Base-by-base conservation (phyloP, 768 basidiomycete species). In the Lanmaoa rubissima region DNA sequence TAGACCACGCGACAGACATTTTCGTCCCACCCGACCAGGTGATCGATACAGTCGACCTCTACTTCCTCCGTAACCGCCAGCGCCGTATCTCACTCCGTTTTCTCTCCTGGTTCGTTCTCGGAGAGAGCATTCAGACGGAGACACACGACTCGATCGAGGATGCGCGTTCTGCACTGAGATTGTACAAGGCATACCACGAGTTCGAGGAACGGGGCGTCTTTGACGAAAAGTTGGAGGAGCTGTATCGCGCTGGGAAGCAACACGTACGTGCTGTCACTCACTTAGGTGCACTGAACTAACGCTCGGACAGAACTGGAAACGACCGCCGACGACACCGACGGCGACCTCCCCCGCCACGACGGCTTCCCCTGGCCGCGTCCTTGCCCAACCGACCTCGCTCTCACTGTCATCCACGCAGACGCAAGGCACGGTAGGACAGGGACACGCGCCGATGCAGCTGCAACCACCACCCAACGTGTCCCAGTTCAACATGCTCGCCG, bases 91-190 rank as follows among this genome's bases (percentile, higher is more conserved):
- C 94, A 0, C 78, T 99, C 21, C 85, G 93, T 9, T 99, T 98
- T 75, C 79, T 98, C 26, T 85, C 94, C 0, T 99, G 94, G 93
- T 94, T 88, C 70, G 81, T 98, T n/a, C 78, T 98, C 11, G 82
- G 88, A 45, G 86, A 94, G 68, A 86, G 90, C 64, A 98, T 99
- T 55, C 96, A 98, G 71, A 90, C 83, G 3, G 93, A 94, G 21
- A 92, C 86, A 13, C 96, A 99, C 70, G 97, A 98, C 71, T 98
- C 95, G n/a, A 96, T 99, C 62, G 97, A 99, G 71, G 96, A 98
- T 66, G 93, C 94, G 0, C 81, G 84, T 8, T 92, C 90, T 7
- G 94, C 96, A 1, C 75, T 97, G 32, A 80, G 86, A 61, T 76
- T 98, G 34, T 97, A 90, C 74, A 88, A 92, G 69, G 85, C 87